phyloP scores from a whole-genome alignment of 257 asterid species.

The Ocimum tenuiflorum region DNA sequence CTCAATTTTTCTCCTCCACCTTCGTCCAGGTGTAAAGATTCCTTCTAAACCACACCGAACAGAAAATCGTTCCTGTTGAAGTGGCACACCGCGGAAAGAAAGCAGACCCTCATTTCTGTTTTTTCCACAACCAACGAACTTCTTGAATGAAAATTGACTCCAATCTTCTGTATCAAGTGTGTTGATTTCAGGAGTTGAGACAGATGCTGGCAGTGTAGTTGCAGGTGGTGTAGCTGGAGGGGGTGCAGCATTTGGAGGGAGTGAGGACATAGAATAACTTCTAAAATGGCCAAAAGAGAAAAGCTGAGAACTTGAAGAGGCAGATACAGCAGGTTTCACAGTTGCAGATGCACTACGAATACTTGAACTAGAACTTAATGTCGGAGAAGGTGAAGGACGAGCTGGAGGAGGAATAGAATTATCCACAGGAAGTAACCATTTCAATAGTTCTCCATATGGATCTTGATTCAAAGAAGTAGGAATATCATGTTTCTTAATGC shows the following conservation, averaged over 20 bases:
- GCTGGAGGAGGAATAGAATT: slow-evolving; percentile 66
- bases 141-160: slow-evolving; percentile 67
- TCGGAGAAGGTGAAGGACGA: slow-evolving; percentile 68
- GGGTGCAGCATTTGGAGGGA: slow-evolving; percentile 61
- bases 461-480: slow-evolving; percentile 41
- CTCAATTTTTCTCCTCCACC: slow-evolving; percentile 93
- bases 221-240: slow-evolving; percentile 35
- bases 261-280: slow-evolving; percentile 96
- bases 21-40: slow-evolving; percentile 84
- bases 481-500: slow-evolving; percentile 39
- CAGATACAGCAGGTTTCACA: slow-evolving; percentile 48
- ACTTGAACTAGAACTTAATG: slow-evolving; percentile 53
- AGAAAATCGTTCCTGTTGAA: slow-evolving; percentile 88
- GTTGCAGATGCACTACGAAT: slow-evolving; percentile 51
- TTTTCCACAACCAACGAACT: slow-evolving; percentile 47
- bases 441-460: slow-evolving; percentile 70
- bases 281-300: slow-evolving; percentile 85
- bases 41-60: slow-evolving; percentile 98
- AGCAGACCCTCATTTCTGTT: slow-evolving; percentile 55
- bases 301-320: slow-evolving; percentile 76
- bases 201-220: slow-evolving; percentile 27
- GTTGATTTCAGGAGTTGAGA: slow-evolving; percentile 41
- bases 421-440: slow-evolving; percentile 94
- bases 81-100: slow-evolving; percentile 90
- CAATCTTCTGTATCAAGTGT: slow-evolving; percentile 56